Percentiles rank a stretch among this genome's conserved stretches.
Conservation (phyloP, 768 basidiomycete species). For the Mycena capillaripes region DNA sequence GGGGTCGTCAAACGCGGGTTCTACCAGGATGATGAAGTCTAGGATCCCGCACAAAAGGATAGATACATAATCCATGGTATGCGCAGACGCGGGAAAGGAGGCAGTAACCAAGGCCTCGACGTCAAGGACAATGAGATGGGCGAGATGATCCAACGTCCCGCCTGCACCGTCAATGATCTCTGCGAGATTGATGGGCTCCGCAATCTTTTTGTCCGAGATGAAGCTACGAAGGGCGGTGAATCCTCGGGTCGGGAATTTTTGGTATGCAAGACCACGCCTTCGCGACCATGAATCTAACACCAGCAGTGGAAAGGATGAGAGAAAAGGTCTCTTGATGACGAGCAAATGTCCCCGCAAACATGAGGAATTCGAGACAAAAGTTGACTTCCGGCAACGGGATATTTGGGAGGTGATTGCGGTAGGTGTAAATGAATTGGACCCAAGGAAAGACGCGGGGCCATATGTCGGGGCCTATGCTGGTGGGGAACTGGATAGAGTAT, state of each 20-base stretch:
- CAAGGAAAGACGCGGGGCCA: constrained; percentile 12
- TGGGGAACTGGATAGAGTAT: background rate
- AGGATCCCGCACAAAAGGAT: too few species aligned
- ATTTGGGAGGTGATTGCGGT: constrained; percentile 10
- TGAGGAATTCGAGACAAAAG: constrained; percentile 9
- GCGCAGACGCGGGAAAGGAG: too few species aligned
- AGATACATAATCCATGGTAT: too few species aligned
- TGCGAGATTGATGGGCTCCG: background rate
- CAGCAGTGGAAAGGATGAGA: constrained; percentile 7
- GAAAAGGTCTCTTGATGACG: background rate
- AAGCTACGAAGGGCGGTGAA: background rate
- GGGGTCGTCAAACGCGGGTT: too few species aligned
- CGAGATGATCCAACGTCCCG: background rate
- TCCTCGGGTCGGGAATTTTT: background rate
- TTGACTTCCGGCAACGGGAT: background rate
- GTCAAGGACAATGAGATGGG: background rate
- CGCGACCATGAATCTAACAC: background rate
- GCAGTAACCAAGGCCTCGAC: background rate
- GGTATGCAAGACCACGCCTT: constrained; percentile 8
- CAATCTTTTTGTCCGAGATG: background rate
- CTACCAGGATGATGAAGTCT: too few species aligned
- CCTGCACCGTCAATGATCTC: constrained; percentile 21
- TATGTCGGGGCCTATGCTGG: background rate
- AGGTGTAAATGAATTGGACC: background rate
- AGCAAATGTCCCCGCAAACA: constrained; percentile 13